phyloP scores from a whole-genome alignment of 2,329 filamentous ascomycete genomes.

The Neonectria sp. region DNA sequence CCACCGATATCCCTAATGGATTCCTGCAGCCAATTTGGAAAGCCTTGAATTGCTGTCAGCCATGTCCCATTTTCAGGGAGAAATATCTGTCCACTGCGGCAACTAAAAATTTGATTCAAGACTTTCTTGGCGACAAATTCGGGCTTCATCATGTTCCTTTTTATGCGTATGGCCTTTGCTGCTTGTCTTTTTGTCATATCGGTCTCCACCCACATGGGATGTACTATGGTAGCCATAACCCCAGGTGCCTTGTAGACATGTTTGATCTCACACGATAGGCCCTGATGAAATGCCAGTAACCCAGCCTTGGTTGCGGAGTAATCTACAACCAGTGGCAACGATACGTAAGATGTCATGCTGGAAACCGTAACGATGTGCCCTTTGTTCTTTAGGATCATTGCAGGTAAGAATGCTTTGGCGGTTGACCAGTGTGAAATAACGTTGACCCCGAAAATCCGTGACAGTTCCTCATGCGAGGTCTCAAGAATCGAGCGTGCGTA shows the following conservation, averaged over 20 bases:
- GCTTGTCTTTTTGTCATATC: slow-evolving; percentile 1
- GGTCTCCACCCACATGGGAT: not conserved
- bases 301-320: slow-evolving; percentile 75
- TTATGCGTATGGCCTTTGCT: not conserved
- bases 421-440: slow-evolving; percentile 74
- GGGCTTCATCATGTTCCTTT: not conserved
- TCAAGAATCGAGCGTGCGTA: slow-evolving; percentile 4
- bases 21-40: not conserved
- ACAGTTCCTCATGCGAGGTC: not conserved
- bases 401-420: slow-evolving; percentile 73
- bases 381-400: slow-evolving; percentile 72
- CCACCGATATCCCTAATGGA: not conserved
- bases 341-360: slow-evolving; percentile 70
- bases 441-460: slow-evolving; percentile 71
- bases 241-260: not conserved
- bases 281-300: slow-evolving; percentile 75
- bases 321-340: slow-evolving; percentile 72
- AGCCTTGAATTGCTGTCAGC: not conserved
- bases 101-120: not conserved
- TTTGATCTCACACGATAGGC: slow-evolving; percentile 53
- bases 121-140: not conserved
- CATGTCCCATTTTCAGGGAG: not conserved
- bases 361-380: slow-evolving; percentile 79
- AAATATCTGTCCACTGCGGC: not conserved
- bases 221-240: not conserved